These are phyloP conservation scores for Thalassiosira livingstoniorum DNA, from an alignment of 352 stramenopile genomes.

Conservation along the genomic window DNA sequence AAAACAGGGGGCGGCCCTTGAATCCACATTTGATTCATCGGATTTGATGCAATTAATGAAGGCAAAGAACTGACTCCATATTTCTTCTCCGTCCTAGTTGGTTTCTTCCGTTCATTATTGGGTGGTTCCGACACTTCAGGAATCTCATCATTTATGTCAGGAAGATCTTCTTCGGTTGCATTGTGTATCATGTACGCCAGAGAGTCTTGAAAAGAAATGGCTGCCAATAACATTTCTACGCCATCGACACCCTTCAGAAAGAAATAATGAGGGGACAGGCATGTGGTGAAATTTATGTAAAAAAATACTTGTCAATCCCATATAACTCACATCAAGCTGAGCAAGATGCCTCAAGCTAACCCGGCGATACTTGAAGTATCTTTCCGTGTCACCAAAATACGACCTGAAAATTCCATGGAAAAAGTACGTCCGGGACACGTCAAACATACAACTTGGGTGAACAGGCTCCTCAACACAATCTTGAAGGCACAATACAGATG, in stretches of 20 bases:
- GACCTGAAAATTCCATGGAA: slow-evolving; percentile 73
- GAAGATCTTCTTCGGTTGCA: slow-evolving; percentile 71
- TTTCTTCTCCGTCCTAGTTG: slow-evolving; percentile 14
- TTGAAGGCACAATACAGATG: slow-evolving; percentile 75
- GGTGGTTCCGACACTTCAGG: slow-evolving; percentile 33
- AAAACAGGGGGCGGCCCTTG: slow-evolving; percentile 75
- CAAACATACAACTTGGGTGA: slow-evolving; percentile 72
- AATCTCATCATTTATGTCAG: slow-evolving; percentile 70
- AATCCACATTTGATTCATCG: slow-evolving; percentile 83
- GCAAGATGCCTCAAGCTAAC: slow-evolving; percentile 74
- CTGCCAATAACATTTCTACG: slow-evolving; percentile 65
- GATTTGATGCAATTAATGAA: slow-evolving; percentile 69
- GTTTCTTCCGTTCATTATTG: background rate
- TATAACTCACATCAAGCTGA: slow-evolving; percentile 74
- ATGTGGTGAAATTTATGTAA: background rate
- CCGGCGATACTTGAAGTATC: slow-evolving; percentile 84
- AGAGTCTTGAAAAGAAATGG: slow-evolving; percentile 80
- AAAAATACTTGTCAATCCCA: background rate
- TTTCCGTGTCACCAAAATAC: slow-evolving; percentile 76
- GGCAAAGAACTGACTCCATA: slow-evolving; percentile 40
- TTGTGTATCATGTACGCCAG: slow-evolving; percentile 85
- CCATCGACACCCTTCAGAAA: slow-evolving; percentile 46
- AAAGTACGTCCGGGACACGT: slow-evolving; percentile 78
- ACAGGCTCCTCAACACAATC: slow-evolving; percentile 67
- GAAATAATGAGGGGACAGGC: background rate